These are phyloP conservation scores for Musa schizocarpa DNA, from an alignment of 176 grass and related monocot species.

Conservation along the genomic window DNA sequence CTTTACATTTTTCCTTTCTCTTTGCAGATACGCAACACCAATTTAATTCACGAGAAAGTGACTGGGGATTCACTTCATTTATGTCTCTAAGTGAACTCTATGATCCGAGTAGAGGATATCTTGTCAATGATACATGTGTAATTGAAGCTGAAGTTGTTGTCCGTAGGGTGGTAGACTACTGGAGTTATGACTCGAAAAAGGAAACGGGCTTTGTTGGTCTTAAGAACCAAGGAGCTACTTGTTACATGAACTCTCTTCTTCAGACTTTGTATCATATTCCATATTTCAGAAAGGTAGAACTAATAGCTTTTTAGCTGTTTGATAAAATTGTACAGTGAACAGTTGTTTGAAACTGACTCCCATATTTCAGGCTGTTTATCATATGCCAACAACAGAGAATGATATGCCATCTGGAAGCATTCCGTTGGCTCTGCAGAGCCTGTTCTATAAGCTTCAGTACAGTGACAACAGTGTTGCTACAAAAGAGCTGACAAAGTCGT, in stretches of 20 bases:
- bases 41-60: constrained; percentile 18
- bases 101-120: constrained; percentile 12
- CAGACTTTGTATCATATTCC: constrained; percentile 18
- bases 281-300: constrained; percentile 21
- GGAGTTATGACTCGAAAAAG: constrained; percentile 21
- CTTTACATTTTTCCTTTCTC: neutral
- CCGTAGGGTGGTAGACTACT: constrained; percentile 11
- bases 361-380: constrained; percentile 19
- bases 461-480: constrained; percentile 23
- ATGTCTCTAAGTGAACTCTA: constrained; percentile 23
- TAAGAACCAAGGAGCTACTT: constrained; percentile 23
- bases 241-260: constrained; percentile 22
- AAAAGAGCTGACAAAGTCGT: constrained; percentile 16
- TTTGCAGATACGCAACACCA: constrained; percentile 16
- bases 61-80: constrained; percentile 21
- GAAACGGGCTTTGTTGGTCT: constrained; percentile 20
- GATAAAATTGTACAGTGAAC: neutral
- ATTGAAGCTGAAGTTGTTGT: constrained; percentile 12
- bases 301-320: neutral
- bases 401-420: constrained; percentile 21
- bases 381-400: constrained; percentile 21
- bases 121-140: constrained; percentile 19
- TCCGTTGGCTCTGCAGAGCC: constrained; percentile 17
- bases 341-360: neutral
- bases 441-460: constrained; percentile 22